These are phyloP conservation scores for Pseudoperonospora humuli DNA, from an alignment of 352 stramenopile genomes.

Conservation along the genomic window DNA sequence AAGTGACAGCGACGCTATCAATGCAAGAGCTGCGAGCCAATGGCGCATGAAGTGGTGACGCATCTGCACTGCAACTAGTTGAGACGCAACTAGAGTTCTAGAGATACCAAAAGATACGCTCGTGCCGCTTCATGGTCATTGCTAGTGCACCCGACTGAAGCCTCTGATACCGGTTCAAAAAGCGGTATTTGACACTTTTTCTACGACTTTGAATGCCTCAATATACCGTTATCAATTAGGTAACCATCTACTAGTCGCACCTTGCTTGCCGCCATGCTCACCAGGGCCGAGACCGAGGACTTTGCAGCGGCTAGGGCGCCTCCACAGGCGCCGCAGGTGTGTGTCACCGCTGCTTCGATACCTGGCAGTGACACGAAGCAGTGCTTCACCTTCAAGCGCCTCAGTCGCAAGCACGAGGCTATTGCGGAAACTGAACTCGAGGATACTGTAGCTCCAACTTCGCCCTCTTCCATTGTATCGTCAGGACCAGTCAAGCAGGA, in stretches of 20 bases:
- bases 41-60: no score
- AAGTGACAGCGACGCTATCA: no score
- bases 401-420: conserved; percentile 16
- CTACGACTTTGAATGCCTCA: no score
- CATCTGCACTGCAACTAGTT: no score
- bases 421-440: conserved; percentile 24
- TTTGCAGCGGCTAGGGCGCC: conserved; percentile 43
- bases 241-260: no score
- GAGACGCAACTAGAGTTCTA: no score
- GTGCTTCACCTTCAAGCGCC: conserved; percentile 29
- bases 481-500: conserved; percentile 6
- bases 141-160: no score
- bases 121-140: not conserved
- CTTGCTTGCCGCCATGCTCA: conserved; percentile 33
- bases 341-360: not conserved
- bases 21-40: no score
- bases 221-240: no score
- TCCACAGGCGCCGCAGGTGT: conserved; percentile 22
- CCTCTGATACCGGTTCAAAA: not conserved
- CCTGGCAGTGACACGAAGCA: conserved; percentile 1
- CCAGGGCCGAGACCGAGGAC: conserved; percentile 52
- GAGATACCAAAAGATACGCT: not conserved
- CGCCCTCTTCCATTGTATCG: not conserved
- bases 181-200: not conserved
- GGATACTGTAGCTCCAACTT: not conserved